Conservation (phyloP, 192 early-diverging fungal species). For the Phycomyces nitens region DNA sequence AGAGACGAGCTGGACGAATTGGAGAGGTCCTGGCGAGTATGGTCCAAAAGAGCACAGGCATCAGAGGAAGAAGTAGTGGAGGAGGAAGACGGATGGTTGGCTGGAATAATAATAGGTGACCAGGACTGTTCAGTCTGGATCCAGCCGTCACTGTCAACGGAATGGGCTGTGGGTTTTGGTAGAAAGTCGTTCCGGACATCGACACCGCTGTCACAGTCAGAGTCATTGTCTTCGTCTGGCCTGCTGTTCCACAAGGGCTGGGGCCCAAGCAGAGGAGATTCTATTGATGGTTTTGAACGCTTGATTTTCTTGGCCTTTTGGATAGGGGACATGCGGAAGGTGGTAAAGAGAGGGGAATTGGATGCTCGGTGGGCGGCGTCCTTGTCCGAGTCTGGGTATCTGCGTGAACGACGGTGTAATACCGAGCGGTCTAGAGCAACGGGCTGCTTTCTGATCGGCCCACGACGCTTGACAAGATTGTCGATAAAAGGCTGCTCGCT, state of each 20-base stretch:
- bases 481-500: conserved; percentile 29
- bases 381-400: neutral
- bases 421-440: neutral
- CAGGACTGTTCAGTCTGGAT: no score
- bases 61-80: no score
- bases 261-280: no score
- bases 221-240: neutral
- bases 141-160: neutral
- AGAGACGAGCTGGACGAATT: no score
- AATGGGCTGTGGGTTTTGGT: no score
- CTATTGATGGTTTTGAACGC: no score
- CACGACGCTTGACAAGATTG: conserved; percentile 21
- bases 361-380: neutral
- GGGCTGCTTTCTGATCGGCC: conserved; percentile 6
- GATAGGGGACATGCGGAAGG: conserved; percentile 16
- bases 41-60: no score
- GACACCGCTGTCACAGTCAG: conserved; percentile 14
- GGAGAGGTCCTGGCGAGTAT: no score
- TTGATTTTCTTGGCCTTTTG: no score
- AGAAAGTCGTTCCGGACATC: neutral
- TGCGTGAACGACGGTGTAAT: neutral
- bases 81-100: no score
- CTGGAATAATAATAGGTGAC: no score
- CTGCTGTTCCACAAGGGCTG: no score
- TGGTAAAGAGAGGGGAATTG: conserved; percentile 20